Percentiles rank a stretch among this genome's conserved stretches.
Conservation (phyloP, 1,284 basidiomycete genomes). For the Trametes pubescens region DNA sequence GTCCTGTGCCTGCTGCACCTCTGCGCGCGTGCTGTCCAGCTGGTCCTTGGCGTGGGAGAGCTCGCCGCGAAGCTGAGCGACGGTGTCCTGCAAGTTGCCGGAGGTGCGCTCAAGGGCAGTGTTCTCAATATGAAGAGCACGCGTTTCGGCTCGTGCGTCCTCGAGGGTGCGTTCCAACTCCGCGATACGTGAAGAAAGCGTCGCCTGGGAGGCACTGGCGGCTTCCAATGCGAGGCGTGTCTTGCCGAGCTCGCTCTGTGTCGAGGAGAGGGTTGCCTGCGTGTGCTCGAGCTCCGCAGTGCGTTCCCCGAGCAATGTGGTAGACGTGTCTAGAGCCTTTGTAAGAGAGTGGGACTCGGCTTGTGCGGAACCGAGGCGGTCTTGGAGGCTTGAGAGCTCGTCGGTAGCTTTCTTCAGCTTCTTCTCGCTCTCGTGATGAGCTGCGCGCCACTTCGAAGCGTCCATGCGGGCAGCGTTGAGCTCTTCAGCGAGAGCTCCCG, state of each 20-base stretch:
- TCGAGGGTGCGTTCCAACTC: conserved; percentile 21
- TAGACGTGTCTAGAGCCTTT: conserved; percentile 5
- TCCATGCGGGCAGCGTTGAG: background rate
- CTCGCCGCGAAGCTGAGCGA: conserved; percentile 20
- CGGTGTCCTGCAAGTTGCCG: conserved; percentile 20
- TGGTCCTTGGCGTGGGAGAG: conserved; percentile 27
- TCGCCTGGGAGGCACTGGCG: conserved; percentile 9
- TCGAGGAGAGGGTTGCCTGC: background rate
- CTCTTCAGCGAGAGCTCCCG: background rate
- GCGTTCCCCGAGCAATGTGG: background rate
- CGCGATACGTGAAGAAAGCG: conserved; percentile 14
- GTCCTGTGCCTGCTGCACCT: conserved; percentile 21
- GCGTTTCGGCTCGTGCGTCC: conserved; percentile 7
- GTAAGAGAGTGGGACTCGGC: background rate
- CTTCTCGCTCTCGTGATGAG: conserved; percentile 6
- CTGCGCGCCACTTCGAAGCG: conserved; percentile 3
- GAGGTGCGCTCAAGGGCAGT: conserved; percentile 17
- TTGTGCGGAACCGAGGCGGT: conserved; percentile 2
- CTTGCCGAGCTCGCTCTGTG: conserved; percentile 14
- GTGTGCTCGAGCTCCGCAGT: conserved; percentile 13
- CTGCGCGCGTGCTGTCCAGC: conserved; percentile 17
- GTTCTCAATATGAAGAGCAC: conserved; percentile 19
- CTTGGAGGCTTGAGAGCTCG: background rate
- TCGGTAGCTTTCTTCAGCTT: background rate
- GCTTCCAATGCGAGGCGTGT: conserved; percentile 8